phyloP scores from a whole-genome alignment of 2,329 filamentous ascomycete genomes.

The Falciphora oryzae region DNA sequence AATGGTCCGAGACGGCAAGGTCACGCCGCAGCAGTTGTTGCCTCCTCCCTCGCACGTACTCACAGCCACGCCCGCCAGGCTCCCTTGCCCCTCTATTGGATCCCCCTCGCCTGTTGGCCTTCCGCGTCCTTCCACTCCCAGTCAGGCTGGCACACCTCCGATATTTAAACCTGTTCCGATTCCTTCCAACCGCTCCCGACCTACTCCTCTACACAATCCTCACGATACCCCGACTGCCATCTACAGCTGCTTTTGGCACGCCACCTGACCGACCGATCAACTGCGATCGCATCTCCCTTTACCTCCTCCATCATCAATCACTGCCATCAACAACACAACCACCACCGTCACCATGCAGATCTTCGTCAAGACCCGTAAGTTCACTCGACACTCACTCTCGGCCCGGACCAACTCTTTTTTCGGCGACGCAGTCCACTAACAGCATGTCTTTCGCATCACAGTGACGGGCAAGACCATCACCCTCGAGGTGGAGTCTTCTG shows the following conservation, averaged over 20 bases:
- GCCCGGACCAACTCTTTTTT: background rate
- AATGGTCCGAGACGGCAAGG: background rate
- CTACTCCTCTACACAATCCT: slow-evolving; percentile 19
- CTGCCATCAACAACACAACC: background rate
- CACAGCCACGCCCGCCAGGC: slow-evolving; percentile 9
- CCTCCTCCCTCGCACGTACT: background rate
- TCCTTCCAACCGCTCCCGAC: slow-evolving; percentile 12
- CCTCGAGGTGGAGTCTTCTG: slow-evolving; percentile 74
- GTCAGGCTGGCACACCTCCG: no score
- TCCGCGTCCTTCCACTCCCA: slow-evolving; percentile 6
- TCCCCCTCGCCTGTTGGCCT: slow-evolving; percentile 3
- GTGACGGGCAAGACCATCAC: slow-evolving; percentile 89
- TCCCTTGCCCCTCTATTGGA: slow-evolving; percentile 5
- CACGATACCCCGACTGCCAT: background rate
- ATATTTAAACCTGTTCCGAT: slow-evolving; percentile 1
- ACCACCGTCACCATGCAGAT: slow-evolving; percentile 70
- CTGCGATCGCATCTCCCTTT: slow-evolving; percentile 13
- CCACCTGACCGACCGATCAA: background rate
- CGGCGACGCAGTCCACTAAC: slow-evolving; percentile 34
- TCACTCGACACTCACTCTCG: slow-evolving; percentile 12
- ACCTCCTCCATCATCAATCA: slow-evolving; percentile 12
- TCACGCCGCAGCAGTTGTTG: background rate
- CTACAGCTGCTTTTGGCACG: no score
- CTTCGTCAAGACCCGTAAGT: slow-evolving; percentile 93
- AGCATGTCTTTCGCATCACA: slow-evolving; percentile 16